A percentile compares a stretch with the other conserved stretches of the same genome.
These are phyloP conservation scores for Solanum dulcamara DNA, from an alignment of 257 asterid genomes.

Conservation along the genomic window DNA sequence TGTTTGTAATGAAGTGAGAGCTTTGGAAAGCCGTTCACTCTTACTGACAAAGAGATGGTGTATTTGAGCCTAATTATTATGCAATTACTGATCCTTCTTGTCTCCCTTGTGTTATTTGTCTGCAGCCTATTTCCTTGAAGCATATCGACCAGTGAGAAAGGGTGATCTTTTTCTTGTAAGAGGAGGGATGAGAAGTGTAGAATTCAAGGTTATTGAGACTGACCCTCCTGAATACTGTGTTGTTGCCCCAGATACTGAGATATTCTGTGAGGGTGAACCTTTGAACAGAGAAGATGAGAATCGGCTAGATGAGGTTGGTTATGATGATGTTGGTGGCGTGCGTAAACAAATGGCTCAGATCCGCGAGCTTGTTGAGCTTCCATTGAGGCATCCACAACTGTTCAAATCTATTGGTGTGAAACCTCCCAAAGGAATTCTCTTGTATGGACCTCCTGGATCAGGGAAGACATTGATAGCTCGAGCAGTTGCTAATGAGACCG, in stretches of 20 bases:
- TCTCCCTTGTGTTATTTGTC: background rate
- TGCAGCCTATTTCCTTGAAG: slow-evolving; percentile 73
- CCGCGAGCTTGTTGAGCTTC: slow-evolving; percentile 78
- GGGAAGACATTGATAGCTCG: slow-evolving; percentile 86
- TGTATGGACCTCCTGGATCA: slow-evolving; percentile 87
- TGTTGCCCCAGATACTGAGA: slow-evolving; percentile 82
- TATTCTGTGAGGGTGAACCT: slow-evolving; percentile 84
- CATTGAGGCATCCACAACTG: slow-evolving; percentile 81
- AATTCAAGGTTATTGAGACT: slow-evolving; percentile 67
- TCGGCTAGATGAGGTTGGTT: slow-evolving; percentile 68
- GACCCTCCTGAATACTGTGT: slow-evolving; percentile 78
- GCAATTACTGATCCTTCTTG: background rate
- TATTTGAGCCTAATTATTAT: background rate
- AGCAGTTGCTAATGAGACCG: slow-evolving; percentile 91
- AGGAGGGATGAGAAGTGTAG: slow-evolving; percentile 86
- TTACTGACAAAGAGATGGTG: background rate
- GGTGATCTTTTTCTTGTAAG: slow-evolving; percentile 75
- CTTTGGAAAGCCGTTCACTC: background rate
- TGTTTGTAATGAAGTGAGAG: background rate
- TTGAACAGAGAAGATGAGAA: slow-evolving; percentile 69
- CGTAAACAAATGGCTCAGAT: slow-evolving; percentile 91
- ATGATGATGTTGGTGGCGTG: slow-evolving; percentile 91
- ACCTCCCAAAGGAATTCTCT: slow-evolving; percentile 79
- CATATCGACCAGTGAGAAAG: slow-evolving; percentile 74
- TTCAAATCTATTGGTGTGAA: slow-evolving; percentile 81